These are phyloP conservation scores for Penicillium tannophilum DNA, from an alignment of 495 filamentous ascomycete genomes.

Conservation along the genomic window DNA sequence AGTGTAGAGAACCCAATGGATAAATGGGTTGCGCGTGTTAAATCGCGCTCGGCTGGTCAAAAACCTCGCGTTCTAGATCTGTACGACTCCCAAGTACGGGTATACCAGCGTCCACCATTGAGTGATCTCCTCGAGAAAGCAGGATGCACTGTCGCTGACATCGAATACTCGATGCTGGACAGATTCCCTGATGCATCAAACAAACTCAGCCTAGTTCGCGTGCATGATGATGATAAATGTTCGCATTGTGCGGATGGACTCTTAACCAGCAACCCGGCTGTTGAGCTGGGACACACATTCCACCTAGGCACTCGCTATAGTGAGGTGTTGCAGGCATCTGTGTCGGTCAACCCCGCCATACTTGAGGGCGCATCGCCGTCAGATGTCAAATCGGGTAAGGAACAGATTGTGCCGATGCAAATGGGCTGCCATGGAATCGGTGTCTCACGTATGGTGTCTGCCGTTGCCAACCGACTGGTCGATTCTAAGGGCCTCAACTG, in stretches of 20 bases:
- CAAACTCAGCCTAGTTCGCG: conserved; percentile 60
- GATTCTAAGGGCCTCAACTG: conserved; percentile 82
- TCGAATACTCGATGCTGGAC: conserved; percentile 45
- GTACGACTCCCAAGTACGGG: conserved; percentile 48
- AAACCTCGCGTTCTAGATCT: conserved; percentile 42
- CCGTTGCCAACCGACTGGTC: conserved; percentile 72
- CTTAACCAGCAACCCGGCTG: conserved; percentile 68
- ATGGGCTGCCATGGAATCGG: conserved; percentile 99
- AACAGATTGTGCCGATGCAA: conserved; percentile 60
- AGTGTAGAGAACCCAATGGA: conserved; percentile 62
- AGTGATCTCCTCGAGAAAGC: conserved; percentile 39
- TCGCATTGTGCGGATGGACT: conserved; percentile 64
- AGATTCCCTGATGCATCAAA: conserved; percentile 42
- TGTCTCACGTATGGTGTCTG: conserved; percentile 85
- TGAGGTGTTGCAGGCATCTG: conserved; percentile 64
- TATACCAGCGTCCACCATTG: conserved; percentile 47
- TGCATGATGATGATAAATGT: conserved; percentile 70
- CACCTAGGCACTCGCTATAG: conserved; percentile 90
- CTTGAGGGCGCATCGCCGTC: conserved; percentile 21
- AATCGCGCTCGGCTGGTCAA: conserved; percentile 23
- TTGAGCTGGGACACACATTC: conserved; percentile 95
- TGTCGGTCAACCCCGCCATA: conserved; percentile 43
- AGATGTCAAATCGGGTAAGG: conserved; percentile 19
- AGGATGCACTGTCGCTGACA: conserved; percentile 31
- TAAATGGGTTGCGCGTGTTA: conserved; percentile 56